These are phyloP conservation scores for Lichtheimia ramosa DNA, from an alignment of 371 early-diverging fungal species.

Conservation along the genomic window DNA sequence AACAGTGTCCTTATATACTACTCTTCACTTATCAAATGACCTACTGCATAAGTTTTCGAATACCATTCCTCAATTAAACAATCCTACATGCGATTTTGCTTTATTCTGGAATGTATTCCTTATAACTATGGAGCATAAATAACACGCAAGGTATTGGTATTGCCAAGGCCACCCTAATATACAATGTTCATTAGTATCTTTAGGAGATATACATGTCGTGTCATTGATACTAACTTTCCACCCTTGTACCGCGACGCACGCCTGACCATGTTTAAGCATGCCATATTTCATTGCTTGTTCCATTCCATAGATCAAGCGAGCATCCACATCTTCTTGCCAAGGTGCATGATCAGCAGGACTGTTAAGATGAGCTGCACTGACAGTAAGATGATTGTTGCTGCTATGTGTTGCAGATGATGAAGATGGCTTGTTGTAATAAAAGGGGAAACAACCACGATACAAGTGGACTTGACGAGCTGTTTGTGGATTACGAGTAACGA, in stretches of 20 bases:
- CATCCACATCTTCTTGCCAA: constrained; percentile 89
- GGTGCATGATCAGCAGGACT: constrained; percentile 49
- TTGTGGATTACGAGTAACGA: constrained; percentile 80
- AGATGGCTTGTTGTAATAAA: constrained; percentile 69
- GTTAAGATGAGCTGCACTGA: constrained; percentile 3
- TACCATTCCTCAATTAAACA: too few relatives aligned
- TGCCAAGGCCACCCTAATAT: too few relatives aligned
- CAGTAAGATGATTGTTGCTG: constrained; percentile 23
- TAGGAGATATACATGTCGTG: too few relatives aligned
- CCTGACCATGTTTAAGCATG: constrained; percentile 57
- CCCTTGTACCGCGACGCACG: constrained; percentile 72
- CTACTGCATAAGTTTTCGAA: too few relatives aligned
- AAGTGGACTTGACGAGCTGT: constrained; percentile 88
- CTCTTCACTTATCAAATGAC: too few relatives aligned
- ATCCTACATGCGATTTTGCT: too few relatives aligned
- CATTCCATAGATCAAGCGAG: constrained; percentile 76
- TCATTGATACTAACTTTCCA: too few relatives aligned
- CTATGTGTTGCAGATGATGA: constrained; percentile 23
- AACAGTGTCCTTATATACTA: too few relatives aligned
- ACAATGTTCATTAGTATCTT: too few relatives aligned
- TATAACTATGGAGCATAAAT: constrained; percentile 45
- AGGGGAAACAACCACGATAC: constrained; percentile 92
- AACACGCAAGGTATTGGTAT: constrained; percentile 84
- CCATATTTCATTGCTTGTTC: constrained; percentile 66
- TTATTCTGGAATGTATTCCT: too few relatives aligned